phyloP scores from a whole-genome alignment of 2,329 filamentous ascomycete species.

The Apiospora pterosperma region DNA sequence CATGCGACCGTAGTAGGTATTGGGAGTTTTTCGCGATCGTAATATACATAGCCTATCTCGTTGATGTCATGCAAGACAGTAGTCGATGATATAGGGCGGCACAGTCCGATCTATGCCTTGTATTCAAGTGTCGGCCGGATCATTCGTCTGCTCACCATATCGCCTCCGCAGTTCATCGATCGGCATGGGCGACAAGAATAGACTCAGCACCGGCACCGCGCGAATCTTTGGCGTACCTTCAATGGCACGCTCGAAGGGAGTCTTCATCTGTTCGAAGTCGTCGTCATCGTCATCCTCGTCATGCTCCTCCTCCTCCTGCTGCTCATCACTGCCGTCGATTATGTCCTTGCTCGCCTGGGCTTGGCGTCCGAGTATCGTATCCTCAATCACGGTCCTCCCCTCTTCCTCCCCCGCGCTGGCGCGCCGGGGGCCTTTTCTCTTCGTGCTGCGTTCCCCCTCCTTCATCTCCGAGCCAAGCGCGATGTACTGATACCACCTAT shows the following conservation, averaged over 20 bases:
- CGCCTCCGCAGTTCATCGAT: slow-evolving; percentile 53
- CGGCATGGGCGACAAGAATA: slow-evolving; percentile 53
- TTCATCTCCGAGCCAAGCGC: slow-evolving; percentile 46
- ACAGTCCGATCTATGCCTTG: neutral
- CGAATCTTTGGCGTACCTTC: slow-evolving; percentile 42
- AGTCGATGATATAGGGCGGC: neutral
- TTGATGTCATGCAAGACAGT: neutral
- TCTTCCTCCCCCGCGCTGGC: slow-evolving; percentile 17
- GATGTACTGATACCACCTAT: slow-evolving; percentile 55
- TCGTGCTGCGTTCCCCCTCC: slow-evolving; percentile 11
- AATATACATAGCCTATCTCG: neutral
- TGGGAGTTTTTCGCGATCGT: neutral
- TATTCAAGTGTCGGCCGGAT: slow-evolving; percentile 4
- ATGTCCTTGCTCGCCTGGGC: slow-evolving; percentile 15
- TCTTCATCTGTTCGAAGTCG: slow-evolving; percentile 56
- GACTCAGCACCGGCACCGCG: slow-evolving; percentile 52
- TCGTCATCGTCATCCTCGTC: slow-evolving; percentile 33
- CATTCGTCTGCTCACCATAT: slow-evolving; percentile 44
- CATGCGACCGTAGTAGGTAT: neutral
- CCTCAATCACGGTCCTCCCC: slow-evolving; percentile 35
- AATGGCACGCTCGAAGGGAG: slow-evolving; percentile 52
- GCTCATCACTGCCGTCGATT: slow-evolving; percentile 10
- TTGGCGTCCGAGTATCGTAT: slow-evolving; percentile 35
- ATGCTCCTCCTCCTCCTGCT: slow-evolving; percentile 18
- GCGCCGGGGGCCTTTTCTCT: neutral